Evolutionary conservation across 2,329 filamentous ascomycete species (phyloP), one percentile per base, ranked within the genome.

Genomic region (Alternaria ethzedia): DNA sequence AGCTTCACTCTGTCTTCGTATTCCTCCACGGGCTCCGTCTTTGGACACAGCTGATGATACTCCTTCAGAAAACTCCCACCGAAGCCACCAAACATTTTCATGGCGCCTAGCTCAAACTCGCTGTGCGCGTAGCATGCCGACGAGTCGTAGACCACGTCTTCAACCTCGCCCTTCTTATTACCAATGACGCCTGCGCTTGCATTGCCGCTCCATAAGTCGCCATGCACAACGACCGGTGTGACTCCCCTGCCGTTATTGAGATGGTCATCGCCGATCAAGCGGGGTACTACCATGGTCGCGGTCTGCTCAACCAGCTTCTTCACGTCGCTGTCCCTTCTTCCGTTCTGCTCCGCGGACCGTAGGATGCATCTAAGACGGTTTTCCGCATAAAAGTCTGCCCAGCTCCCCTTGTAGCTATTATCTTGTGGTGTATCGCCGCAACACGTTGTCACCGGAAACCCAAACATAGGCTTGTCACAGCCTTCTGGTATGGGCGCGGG

Each of bases 31-130:
- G 94, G 94, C 77, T 97, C 92, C 9, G 91, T 90, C 82, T 91
- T 96, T 0, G 91, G 91, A 50, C 94, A 89, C 23, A 93, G 75
- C 43, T 83, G 78, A 77, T 92, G 88, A 77, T 97, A 98, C 76
- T 96, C 92, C 30, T 85, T 85, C 84, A 91, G 89, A 73, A 97
- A 97, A 1, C 75, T 79, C 0, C 79, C 72, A 1, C 89, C 89
- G 79, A 96, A 97, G 0, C 95, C 95, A 0, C 94, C 94, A 85
- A 97, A 98, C 94, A 97, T 97, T 55, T 87, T 88, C 94, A 97
- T 97, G 69, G 97, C 97, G 1, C 95, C 95, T 56, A 97, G 82
- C 70, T 97, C 95, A 79, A 90, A 97, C 82, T 98, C 95, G 2
- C 86, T 91, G 77, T 97, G 94, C 2, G 90, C 93, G 75, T 96